phyloP scores from a whole-genome alignment of 192 early-diverging fungal species.

The Gaertneriomyces semiglobifer region DNA sequence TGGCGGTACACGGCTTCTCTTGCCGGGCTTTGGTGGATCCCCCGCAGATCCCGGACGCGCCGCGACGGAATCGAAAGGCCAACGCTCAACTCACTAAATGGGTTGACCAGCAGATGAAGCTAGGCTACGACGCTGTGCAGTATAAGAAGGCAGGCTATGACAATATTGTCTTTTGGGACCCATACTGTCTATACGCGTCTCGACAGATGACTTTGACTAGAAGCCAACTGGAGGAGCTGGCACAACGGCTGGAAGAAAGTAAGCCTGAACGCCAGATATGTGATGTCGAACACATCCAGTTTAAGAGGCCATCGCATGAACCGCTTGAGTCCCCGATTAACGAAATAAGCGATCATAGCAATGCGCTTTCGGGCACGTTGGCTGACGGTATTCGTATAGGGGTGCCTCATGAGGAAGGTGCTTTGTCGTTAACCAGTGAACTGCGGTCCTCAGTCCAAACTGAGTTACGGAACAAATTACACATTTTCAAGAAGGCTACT shows the following conservation, averaged over 20 bases:
- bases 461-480: conserved; percentile 18
- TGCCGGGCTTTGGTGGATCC: conserved; percentile 14
- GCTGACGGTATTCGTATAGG: conserved; percentile 14
- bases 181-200: conserved; percentile 15
- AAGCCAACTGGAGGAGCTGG: conserved; percentile 3
- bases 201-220: conserved; percentile 4
- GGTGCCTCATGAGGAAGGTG: conserved; percentile 7
- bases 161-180: conserved; percentile 27
- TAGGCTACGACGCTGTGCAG: conserved; percentile 22
- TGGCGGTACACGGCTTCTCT: conserved; percentile 7
- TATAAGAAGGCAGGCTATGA: not conserved
- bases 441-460: conserved; percentile 14
- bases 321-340: not conserved
- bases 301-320: no score
- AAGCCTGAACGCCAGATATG: not conserved
- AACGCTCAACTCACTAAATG: conserved; percentile 6
- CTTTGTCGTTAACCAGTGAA: conserved; percentile 2
- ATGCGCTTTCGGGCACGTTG: conserved; percentile 12
- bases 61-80: not conserved
- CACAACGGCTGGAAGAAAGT: not conserved
- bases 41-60: conserved; percentile 8
- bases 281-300: no score
- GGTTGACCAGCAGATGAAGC: conserved; percentile 4
- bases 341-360: conserved; percentile 5
- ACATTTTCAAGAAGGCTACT: conserved; percentile 11